Percentiles rank a stretch among this genome's conserved stretches.
phyloP scores from a whole-genome alignment of 2,329 filamentous ascomycete genomes.

The Sporothrix variecibatus region DNA sequence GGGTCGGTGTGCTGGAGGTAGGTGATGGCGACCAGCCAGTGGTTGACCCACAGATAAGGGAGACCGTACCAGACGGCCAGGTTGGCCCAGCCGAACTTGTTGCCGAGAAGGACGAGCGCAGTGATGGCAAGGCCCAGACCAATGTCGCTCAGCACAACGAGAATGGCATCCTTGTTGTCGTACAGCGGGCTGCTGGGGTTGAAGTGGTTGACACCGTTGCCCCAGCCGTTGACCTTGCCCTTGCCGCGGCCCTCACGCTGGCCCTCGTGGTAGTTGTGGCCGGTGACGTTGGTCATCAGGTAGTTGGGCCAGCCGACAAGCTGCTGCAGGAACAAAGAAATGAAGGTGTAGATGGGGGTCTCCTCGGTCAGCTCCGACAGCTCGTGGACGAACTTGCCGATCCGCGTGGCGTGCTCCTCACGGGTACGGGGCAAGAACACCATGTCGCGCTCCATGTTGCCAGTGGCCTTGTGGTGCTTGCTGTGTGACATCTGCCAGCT shows the following conservation, averaged over 20 bases:
- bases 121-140: slow-evolving; percentile 67
- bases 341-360: slow-evolving; percentile 79
- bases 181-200: slow-evolving; percentile 84
- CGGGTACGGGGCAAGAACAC: slow-evolving; percentile 95
- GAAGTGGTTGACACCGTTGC: slow-evolving; percentile 92
- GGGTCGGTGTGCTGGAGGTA: slow-evolving; percentile 97
- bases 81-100: slow-evolving; percentile 81
- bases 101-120: slow-evolving; percentile 68
- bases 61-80: slow-evolving; percentile 92
- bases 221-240: slow-evolving; percentile 84
- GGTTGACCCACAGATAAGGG: slow-evolving; percentile 97
- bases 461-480: slow-evolving; percentile 99
- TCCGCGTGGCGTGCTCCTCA: slow-evolving; percentile 72
- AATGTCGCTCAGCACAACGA: slow-evolving; percentile 84
- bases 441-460: slow-evolving; percentile 97
- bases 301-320: slow-evolving; percentile 92
- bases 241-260: slow-evolving; percentile 91
- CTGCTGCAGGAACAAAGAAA: slow-evolving; percentile 79
- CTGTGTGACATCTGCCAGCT: slow-evolving; percentile 99
- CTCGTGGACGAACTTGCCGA: slow-evolving; percentile 77
- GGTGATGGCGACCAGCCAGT: slow-evolving; percentile 98
- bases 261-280: slow-evolving; percentile 90
- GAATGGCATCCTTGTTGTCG: slow-evolving; percentile 84
- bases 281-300: slow-evolving; percentile 87
- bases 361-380: slow-evolving; percentile 89